Evolutionary conservation across 495 filamentous ascomycete species (phyloP).

Genomic region (Parathielavia hyrcaniae): DNA sequence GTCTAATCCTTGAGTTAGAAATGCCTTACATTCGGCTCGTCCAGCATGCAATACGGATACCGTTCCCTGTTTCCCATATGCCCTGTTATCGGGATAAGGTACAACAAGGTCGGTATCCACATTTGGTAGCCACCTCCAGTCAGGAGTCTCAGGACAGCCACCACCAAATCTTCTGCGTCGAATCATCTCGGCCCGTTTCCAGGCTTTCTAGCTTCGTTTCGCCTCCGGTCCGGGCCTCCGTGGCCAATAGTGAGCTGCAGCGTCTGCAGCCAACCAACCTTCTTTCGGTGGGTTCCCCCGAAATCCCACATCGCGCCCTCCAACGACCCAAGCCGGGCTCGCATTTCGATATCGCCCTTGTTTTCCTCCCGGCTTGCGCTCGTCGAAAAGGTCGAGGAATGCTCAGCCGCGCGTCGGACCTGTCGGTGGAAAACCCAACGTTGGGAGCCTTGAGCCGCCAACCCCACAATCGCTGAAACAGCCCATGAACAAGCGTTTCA

Average conservation of each 20-base stretch:
- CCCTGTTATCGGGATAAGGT: too few species aligned
- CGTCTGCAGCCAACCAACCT: constrained; percentile 8
- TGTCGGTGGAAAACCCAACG: neutral
- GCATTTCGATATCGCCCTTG: neutral
- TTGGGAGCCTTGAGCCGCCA: neutral
- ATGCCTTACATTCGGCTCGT: too few species aligned
- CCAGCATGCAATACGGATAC: too few species aligned
- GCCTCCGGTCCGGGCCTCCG: neutral
- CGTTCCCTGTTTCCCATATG: too few species aligned
- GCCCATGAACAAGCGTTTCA: constrained; percentile 13
- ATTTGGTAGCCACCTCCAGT: neutral
- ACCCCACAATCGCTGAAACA: neutral
- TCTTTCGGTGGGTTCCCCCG: neutral
- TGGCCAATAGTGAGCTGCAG: constrained; percentile 22
- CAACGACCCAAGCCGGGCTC: neutral
- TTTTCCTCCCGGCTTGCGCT: neutral
- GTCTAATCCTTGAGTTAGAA: too few species aligned
- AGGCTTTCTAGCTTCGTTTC: constrained; percentile 7
- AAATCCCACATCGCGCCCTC: constrained; percentile 13
- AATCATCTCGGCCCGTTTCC: constrained; percentile 22
- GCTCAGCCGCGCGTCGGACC: neutral
- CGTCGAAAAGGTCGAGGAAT: constrained; percentile 1
- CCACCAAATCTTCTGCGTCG: constrained; percentile 1
- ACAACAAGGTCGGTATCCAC: neutral
- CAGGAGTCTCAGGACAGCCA: neutral